Conservation (phyloP, 768 basidiomycete genomes). For the Tylopilus subfusipes region DNA sequence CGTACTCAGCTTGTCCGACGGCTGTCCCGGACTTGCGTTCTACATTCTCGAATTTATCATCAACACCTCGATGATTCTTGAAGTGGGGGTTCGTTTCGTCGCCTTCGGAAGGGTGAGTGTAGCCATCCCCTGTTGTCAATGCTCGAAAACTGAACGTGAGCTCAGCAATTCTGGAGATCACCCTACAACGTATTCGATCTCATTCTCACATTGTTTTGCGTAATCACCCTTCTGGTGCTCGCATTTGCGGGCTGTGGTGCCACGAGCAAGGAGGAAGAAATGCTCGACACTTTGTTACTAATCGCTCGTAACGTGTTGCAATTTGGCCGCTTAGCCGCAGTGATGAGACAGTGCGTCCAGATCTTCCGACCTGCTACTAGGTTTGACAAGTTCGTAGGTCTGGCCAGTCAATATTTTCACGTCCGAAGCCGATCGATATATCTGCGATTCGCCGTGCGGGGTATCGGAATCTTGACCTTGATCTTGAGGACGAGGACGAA, state of each 20-base stretch:
- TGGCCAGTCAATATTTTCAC: constrained; percentile 84
- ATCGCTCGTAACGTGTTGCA: constrained; percentile 91
- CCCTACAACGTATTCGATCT: constrained; percentile 89
- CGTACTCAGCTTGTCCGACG: constrained; percentile 74
- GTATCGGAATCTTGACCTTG: constrained; percentile 61
- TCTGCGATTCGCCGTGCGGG: constrained; percentile 65
- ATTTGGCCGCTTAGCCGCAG: constrained; percentile 86
- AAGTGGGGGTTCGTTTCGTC: constrained; percentile 87
- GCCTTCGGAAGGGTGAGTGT: constrained; percentile 85
- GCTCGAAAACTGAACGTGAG: neutral
- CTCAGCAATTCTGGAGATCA: constrained; percentile 95
- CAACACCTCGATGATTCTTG: constrained; percentile 88
- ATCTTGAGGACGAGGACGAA: constrained; percentile 61
- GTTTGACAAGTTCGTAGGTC: constrained; percentile 47
- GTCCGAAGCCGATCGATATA: constrained; percentile 84
- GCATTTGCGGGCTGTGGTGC: constrained; percentile 82
- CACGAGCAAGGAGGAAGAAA: constrained; percentile 87
- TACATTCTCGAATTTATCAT: constrained; percentile 87
- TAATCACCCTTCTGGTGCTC: constrained; percentile 82
- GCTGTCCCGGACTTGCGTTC: constrained; percentile 84
- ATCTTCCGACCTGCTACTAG: neutral
- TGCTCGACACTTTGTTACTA: constrained; percentile 88
- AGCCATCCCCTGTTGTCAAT: neutral
- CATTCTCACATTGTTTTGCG: constrained; percentile 84
- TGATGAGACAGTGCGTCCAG: constrained; percentile 82